Evolutionary conservation across 805 yeast genomes (phyloP).

Genomic region (Pachysolen tannophilus): DNA sequence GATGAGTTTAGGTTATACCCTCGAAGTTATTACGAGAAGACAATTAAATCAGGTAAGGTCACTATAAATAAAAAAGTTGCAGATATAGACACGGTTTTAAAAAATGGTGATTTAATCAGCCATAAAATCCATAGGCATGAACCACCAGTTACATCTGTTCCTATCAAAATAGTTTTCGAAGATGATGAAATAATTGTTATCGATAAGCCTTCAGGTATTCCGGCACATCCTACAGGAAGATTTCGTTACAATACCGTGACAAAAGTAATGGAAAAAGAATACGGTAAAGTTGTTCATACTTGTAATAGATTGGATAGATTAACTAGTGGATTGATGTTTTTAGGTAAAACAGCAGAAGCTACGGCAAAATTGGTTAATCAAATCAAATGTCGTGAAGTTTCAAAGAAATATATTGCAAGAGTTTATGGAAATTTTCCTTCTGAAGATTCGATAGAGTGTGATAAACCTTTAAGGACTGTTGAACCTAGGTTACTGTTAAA

Average conservation of each 20-base stretch:
- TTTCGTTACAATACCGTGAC: conserved; percentile 71
- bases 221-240: conserved; percentile 93
- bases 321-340: conserved; percentile 89
- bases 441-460: conserved; percentile 45
- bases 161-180: conserved; percentile 61
- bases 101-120: conserved; percentile 76
- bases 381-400: conserved; percentile 62
- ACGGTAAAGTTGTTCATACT: conserved; percentile 60
- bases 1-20: conserved; percentile 80
- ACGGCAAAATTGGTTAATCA: conserved; percentile 73
- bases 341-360: conserved; percentile 74
- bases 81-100: conserved; percentile 50
- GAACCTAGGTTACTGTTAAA: conserved; percentile 71
- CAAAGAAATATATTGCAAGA: conserved; percentile 79
- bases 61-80: conserved; percentile 64
- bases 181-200: conserved; percentile 73
- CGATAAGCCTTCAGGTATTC: conserved; percentile 91
- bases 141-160: conserved; percentile 63
- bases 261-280: conserved; percentile 65
- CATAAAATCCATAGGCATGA: conserved; percentile 86
- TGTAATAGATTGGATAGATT: conserved; percentile 85
- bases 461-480: conserved; percentile 58
- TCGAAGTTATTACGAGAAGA: conserved; percentile 51
- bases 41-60: conserved; percentile 59
- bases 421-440: conserved; percentile 82